phyloP scores from a whole-genome alignment of 2,329 filamentous ascomycete genomes.

The Zelopaecilomyces penicillatus region DNA sequence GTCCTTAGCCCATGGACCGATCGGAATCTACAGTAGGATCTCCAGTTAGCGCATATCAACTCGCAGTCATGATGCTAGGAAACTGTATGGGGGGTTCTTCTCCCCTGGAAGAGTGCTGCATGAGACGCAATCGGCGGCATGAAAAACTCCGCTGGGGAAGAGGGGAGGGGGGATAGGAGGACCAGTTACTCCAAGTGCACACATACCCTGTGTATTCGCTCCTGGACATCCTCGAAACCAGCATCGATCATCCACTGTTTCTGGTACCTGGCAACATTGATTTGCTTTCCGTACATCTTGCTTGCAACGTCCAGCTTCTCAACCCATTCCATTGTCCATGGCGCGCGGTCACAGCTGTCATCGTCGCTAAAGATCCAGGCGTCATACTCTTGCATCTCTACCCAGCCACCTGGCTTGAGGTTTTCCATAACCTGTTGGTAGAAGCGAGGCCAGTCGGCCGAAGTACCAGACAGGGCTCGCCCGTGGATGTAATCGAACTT shows the following conservation, averaged over 20 bases:
- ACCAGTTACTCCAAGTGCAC: not conserved
- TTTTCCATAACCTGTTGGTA: slow-evolving; percentile 19
- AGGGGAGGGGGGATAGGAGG: too few species aligned
- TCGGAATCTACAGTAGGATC: slow-evolving; percentile 23
- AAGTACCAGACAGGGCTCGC: slow-evolving; percentile 25
- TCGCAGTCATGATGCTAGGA: not conserved
- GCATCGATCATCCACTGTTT: slow-evolving; percentile 31
- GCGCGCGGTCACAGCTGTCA: slow-evolving; percentile 27
- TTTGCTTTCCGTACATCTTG: slow-evolving; percentile 27
- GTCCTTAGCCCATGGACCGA: slow-evolving; percentile 31
- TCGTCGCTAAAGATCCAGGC: slow-evolving; percentile 31
- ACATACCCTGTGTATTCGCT: slow-evolving; percentile 19
- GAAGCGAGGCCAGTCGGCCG: slow-evolving; percentile 23
- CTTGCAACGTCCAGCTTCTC: slow-evolving; percentile 27
- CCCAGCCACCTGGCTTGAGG: slow-evolving; percentile 26
- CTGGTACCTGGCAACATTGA: slow-evolving; percentile 29
- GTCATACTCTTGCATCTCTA: slow-evolving; percentile 33
- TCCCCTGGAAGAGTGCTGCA: too few species aligned
- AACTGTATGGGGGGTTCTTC: not conserved
- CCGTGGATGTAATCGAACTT: slow-evolving; percentile 28
- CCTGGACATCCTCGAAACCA: slow-evolving; percentile 27
- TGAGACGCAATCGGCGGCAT: too few species aligned
- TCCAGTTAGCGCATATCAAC: not conserved
- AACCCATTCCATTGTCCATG: slow-evolving; percentile 32
- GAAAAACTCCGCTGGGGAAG: too few species aligned